Evolutionary conservation across 345 rosid species (phyloP), one percentile per base, ranked within the genome.

Genomic region (Syzygium oleosum): DNA sequence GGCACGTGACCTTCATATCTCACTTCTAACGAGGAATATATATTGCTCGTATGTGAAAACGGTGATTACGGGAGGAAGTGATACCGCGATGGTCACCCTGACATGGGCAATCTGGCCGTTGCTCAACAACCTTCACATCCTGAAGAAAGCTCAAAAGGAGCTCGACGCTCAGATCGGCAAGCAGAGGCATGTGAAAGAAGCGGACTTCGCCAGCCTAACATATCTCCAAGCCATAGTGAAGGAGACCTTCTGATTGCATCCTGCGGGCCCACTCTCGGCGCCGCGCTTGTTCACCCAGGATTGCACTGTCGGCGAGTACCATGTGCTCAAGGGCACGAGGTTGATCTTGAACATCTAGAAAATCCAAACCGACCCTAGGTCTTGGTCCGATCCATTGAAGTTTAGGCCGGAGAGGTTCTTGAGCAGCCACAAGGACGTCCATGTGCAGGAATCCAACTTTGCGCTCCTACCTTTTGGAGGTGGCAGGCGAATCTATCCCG

Each of bases 361-460:
- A 78, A 34, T 93, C 14, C 92, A 90, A 5, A 86, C 51, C 7
- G 93, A 91, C 51, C 89, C 92, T 8, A 7, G 38, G 38, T 25
- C 88, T 13, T 93, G 95, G 95, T 15, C 89, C 4, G 89, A 89
- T 27, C 91, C 92, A 2, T 12, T 46, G 25, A 91, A 90, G 86
- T 92, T 91, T 87, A 79, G 53, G 84, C 95, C 93, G 1, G 92
- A 93, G 59, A 89, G 93, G 34, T 93, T 93, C 80, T 31, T 92
- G 7, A 90, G 83, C 6, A 90, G 79, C 31, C 89, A 89, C 58
- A 84, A 43, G 38, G 90, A 90, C 29, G 65, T 90, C 21, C 87
- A 90, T 80, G 90, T 90, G 3, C 88, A 27, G 53, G 94, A 92
- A 6, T 88, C 87, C 49, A 56, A 90, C 87, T 91, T 89, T 52